phyloP scores from a whole-genome alignment of 345 rosid genomes.

The Eucalyptus polyanthemos region DNA sequence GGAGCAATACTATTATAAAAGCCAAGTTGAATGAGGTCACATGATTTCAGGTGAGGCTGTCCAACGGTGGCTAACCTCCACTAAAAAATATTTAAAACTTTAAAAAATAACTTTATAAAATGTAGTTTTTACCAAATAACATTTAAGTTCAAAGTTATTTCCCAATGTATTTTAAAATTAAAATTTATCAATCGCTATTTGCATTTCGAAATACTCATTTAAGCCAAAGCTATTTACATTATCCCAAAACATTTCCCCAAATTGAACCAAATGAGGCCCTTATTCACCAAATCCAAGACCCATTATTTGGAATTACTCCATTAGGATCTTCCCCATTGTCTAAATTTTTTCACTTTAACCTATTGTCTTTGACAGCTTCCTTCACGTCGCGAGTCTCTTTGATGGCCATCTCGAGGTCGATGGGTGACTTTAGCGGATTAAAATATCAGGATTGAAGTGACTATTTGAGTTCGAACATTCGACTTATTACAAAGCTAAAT shows the following conservation, averaged over 20 bases:
- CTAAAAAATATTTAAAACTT: too few species aligned
- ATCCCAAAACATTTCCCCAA: too few species aligned
- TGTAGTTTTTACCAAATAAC: too few species aligned
- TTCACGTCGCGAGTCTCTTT: fast-evolving
- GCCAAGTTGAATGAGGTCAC: not conserved
- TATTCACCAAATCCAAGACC: not conserved
- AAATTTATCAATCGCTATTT: too few species aligned
- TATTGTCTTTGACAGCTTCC: not conserved
- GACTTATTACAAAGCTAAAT: not conserved
- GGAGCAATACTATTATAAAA: not conserved
- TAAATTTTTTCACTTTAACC: not conserved
- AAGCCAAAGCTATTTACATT: too few species aligned
- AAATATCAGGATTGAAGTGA: not conserved
- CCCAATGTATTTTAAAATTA: too few species aligned
- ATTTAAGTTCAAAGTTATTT: too few species aligned
- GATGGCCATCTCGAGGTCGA: not conserved
- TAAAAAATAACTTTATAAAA: too few species aligned
- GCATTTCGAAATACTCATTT: too few species aligned
- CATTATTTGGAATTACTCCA: not conserved
- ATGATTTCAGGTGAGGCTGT: fast-evolving
- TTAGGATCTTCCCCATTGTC: not conserved
- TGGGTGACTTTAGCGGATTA: not conserved
- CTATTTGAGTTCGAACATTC: not conserved
- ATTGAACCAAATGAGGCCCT: too few species aligned
- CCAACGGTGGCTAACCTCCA: fast-evolving